phyloP scores from a whole-genome alignment of 257 asterid species.

The Plectranthus barbatus region DNA sequence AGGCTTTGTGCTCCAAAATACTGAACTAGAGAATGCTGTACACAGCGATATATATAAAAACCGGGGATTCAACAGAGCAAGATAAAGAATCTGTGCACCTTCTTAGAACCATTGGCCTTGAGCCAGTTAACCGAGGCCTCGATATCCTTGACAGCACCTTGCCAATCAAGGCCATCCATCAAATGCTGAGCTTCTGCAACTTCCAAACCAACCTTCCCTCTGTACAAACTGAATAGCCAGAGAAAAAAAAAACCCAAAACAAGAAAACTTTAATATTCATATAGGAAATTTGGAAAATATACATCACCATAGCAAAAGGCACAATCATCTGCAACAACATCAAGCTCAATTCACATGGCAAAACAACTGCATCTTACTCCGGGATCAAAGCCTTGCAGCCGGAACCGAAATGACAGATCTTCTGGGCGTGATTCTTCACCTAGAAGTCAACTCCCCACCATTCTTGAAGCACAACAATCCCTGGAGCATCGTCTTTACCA shows the following conservation, averaged over 20 bases:
- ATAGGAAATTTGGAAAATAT: neutral
- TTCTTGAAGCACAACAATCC: slow-evolving; percentile 91
- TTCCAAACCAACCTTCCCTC: slow-evolving; percentile 94
- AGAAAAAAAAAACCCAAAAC: slow-evolving; percentile 3
- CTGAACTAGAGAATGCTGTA: neutral
- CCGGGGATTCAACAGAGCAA: neutral
- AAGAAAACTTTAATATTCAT: neutral
- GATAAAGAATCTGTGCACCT: slow-evolving; percentile 34
- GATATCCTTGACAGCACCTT: slow-evolving; percentile 88
- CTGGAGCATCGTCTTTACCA: slow-evolving; percentile 94
- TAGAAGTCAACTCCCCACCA: slow-evolving; percentile 99
- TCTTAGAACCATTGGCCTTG: slow-evolving; percentile 79
- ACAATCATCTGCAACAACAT: neutral
- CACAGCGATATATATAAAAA: neutral
- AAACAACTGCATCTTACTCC: slow-evolving; percentile 48
- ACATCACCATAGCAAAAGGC: neutral
- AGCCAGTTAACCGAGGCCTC: slow-evolving; percentile 94
- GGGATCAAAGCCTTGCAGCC: slow-evolving; percentile 93
- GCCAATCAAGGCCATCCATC: slow-evolving; percentile 96
- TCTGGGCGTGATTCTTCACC: slow-evolving; percentile 94
- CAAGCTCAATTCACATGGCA: neutral
- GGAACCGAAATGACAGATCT: slow-evolving; percentile 63
- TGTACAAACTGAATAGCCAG: slow-evolving; percentile 53
- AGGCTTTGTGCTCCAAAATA: neutral
- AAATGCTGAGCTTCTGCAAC: slow-evolving; percentile 97